phyloP scores from a whole-genome alignment of 331 rosid species.

The Stylosanthes scabra region DNA sequence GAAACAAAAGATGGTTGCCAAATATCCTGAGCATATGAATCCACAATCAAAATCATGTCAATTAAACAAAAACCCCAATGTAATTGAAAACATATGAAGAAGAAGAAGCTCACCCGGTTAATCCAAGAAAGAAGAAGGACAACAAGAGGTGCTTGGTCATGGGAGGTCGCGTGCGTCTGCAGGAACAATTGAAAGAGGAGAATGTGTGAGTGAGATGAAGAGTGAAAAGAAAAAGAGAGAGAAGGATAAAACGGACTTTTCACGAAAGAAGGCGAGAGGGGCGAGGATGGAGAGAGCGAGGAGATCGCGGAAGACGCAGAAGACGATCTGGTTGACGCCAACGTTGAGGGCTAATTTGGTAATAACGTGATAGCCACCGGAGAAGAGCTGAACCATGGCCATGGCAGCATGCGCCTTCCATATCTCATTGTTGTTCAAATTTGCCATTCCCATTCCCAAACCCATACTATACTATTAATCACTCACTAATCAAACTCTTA shows the following conservation, averaged over 20 bases:
- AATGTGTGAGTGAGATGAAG: neutral
- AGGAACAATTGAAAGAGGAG: conserved; percentile 12
- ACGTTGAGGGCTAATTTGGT: conserved; percentile 90
- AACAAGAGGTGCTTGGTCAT: conserved; percentile 62
- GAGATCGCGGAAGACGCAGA: conserved; percentile 87
- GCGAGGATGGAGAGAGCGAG: conserved; percentile 87
- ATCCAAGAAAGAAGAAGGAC: conserved; percentile 90
- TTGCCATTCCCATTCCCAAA: too few species aligned
- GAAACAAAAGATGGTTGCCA: conserved; percentile 98
- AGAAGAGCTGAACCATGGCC: conserved; percentile 77
- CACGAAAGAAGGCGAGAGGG: conserved; percentile 83
- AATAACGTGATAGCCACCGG: conserved; percentile 88
- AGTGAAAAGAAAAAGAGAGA: neutral
- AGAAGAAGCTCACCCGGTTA: conserved; percentile 78
- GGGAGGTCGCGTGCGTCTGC: conserved; percentile 78
- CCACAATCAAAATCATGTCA: conserved; percentile 36
- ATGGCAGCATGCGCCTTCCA: conserved; percentile 74
- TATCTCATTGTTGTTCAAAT: too few species aligned
- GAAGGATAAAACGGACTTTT: conserved; percentile 48
- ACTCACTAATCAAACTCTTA: too few species aligned
- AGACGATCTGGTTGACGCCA: conserved; percentile 85
- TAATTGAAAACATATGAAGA: neutral
- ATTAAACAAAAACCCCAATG: conserved; percentile 13
- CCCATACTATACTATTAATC: too few species aligned
- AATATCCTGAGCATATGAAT: conserved; percentile 67